Percentiles rank a stretch among this genome's conserved stretches.
Conservation (phyloP, 2,329 filamentous ascomycete species). For the Epichloe amarillans region DNA sequence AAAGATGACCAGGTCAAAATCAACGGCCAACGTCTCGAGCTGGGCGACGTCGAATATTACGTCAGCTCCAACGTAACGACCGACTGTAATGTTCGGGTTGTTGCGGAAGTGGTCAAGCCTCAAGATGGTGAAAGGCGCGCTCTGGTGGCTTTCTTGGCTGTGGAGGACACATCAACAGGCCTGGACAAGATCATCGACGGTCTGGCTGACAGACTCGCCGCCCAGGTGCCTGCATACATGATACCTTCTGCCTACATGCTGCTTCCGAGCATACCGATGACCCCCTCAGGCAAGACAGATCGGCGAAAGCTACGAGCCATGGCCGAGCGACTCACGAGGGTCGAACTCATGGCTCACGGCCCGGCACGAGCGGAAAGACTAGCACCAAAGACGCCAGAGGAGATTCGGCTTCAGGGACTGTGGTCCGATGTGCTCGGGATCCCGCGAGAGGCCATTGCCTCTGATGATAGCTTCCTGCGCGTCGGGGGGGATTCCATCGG, state of each 20-base stretch:
- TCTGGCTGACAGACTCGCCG: neutral
- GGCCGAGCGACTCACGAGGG: constrained; percentile 4
- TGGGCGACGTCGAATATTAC: constrained; percentile 4
- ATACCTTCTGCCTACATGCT: constrained; percentile 8
- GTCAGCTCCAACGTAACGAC: neutral
- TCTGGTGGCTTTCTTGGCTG: neutral
- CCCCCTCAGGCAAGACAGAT: constrained; percentile 10
- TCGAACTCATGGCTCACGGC: constrained; percentile 1
- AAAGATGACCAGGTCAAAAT: constrained; percentile 43
- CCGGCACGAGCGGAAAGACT: neutral
- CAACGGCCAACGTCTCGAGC: constrained; percentile 24
- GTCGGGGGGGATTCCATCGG: constrained; percentile 7
- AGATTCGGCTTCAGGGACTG: constrained; percentile 4
- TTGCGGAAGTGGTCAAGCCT: neutral
- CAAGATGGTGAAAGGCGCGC: neutral
- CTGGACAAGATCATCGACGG: neutral
- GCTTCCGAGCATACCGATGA: constrained; percentile 7
- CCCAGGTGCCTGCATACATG: constrained; percentile 6
- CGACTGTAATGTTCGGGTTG: neutral
- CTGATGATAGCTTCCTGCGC: constrained; percentile 5
- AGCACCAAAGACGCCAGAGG: neutral
- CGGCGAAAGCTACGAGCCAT: constrained; percentile 5
- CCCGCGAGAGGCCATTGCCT: constrained; percentile 2
- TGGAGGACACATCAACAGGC: neutral
- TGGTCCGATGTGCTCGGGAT: constrained; percentile 6